Base-by-base conservation (phyloP, 169 alveolate genomes). In the Fabrea salina region DNA sequence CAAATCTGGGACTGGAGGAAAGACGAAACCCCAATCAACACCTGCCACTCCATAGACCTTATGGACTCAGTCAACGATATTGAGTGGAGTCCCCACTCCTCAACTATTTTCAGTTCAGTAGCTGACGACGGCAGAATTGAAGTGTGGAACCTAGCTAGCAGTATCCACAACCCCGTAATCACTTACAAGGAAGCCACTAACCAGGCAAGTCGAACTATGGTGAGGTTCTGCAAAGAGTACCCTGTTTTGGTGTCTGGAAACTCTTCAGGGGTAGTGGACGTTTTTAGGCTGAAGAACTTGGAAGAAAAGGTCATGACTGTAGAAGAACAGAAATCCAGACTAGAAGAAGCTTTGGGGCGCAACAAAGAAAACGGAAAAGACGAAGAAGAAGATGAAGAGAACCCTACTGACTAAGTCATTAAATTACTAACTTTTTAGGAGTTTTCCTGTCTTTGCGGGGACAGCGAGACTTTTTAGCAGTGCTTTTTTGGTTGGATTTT, bases 121-220 rank as follows among this genome's bases (percentile, higher is more conserved):
- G 93, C 95, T 53, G 95, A 93, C 75, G 97, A 94, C 81, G 98
- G 98, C 0, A 88, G 98, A 79, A 83, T 96, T 39, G 98, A 96
- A 85, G 86, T 96, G 22, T 96, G 98, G 98, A 97, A 96, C 80
- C 78, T 93, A 13, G 13, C 49, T 41, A 49, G 16, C 37, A 70
- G 79, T 27, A 44, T 47, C 11, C 27, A 19, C 11, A 47, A 33
- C 11, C 75, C 75, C 1, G 41, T 64, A 32, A 85, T 92, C 64
- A 86, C 80, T 80, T 87, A 83, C 66, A 87, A 87, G 82, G 39
- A 51, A 5, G 75, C 35, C 11, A 32, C 16, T 27, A 78, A 43
- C 53, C 54, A 82, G 53, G 80, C 86, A 19, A 86, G 93, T 6
- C 89, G 89, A 68, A 90, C 95, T 40, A 89, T 91, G 85, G 93